phyloP scores from a whole-genome alignment of 139 green algal species.

The Penium margaritaceum region DNA sequence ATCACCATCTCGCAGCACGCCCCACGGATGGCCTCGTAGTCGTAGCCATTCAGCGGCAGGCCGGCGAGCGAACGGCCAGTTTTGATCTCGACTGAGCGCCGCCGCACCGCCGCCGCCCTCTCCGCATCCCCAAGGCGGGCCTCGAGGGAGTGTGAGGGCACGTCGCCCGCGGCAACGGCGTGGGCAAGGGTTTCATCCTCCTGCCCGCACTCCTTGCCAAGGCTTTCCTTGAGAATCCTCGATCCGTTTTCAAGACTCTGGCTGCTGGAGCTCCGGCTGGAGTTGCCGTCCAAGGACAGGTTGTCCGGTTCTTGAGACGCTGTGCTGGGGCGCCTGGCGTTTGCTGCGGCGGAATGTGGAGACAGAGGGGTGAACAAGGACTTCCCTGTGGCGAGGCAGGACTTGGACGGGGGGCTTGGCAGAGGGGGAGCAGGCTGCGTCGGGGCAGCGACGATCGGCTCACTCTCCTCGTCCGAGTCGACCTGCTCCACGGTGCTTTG shows the following conservation, averaged over 20 bases:
- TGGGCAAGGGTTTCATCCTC: slow-evolving; percentile 15
- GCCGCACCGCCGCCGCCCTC: slow-evolving; percentile 32
- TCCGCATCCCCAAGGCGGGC: slow-evolving; percentile 19
- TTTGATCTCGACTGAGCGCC: slow-evolving; percentile 24
- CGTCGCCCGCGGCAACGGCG: slow-evolving; percentile 19
- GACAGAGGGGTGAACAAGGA: too few relatives aligned
- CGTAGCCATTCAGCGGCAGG: slow-evolving; percentile 21
- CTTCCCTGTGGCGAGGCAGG: too few relatives aligned
- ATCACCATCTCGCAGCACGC: slow-evolving; percentile 49
- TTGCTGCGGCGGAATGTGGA: too few relatives aligned
- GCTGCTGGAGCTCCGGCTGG: too few relatives aligned
- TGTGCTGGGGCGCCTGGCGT: too few relatives aligned
- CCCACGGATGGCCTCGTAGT: slow-evolving; percentile 30
- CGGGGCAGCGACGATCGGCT: not conserved
- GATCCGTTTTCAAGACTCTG: too few relatives aligned
- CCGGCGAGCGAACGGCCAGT: slow-evolving; percentile 22
- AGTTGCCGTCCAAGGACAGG: too few relatives aligned
- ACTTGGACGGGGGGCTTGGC: not conserved
- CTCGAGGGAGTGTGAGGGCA: slow-evolving; percentile 42
- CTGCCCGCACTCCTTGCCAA: not conserved
- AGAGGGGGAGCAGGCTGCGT: not conserved
- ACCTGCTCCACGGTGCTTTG: slow-evolving; percentile 8
- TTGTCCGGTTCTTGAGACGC: too few relatives aligned
- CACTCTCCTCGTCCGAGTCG: slow-evolving; percentile 18
- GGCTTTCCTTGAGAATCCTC: not conserved